Percentiles rank a stretch among this genome's conserved stretches.
These are phyloP conservation scores for Apiospora saccharicola DNA, from an alignment of 2,329 filamentous ascomycete species.

Conservation along the genomic window DNA sequence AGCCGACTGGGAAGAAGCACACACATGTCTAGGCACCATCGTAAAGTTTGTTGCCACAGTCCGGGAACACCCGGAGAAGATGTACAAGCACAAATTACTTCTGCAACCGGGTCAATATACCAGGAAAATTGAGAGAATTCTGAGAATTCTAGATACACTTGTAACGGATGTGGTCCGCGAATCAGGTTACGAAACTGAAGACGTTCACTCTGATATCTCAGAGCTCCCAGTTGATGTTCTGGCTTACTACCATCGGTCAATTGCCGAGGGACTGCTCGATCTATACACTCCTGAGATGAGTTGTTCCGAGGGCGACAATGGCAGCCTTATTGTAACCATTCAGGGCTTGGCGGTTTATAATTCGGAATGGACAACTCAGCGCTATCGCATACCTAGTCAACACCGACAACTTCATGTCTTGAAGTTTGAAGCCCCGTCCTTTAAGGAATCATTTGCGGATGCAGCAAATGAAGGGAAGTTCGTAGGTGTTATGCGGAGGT, in stretches of 20 bases:
- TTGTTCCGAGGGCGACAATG: not conserved
- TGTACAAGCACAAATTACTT: not conserved
- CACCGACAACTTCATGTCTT: not conserved
- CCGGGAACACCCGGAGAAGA: not conserved
- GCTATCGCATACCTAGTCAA: not conserved
- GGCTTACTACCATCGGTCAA: not conserved
- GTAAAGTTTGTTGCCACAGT: conserved; percentile 7
- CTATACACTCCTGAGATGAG: not conserved
- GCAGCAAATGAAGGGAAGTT: not conserved
- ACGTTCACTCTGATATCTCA: not conserved
- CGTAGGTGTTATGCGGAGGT: not conserved
- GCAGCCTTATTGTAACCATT: not conserved
- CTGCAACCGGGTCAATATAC: fast-evolving
- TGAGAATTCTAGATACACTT: not conserved
- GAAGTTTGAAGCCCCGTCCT: not conserved
- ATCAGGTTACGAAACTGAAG: not conserved
- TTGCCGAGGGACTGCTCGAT: not conserved
- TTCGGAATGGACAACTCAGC: not conserved
- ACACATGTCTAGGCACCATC: not conserved
- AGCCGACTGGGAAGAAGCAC: not conserved
- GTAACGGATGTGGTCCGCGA: not conserved
- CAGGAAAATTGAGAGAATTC: not conserved
- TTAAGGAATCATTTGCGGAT: not conserved
- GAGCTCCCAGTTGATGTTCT: not conserved
- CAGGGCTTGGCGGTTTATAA: not conserved